Evolutionary conservation across 192 early-diverging fungal species (phyloP), one percentile per base, ranked within the genome.

Genomic region (Paraglomus brasilianum): DNA sequence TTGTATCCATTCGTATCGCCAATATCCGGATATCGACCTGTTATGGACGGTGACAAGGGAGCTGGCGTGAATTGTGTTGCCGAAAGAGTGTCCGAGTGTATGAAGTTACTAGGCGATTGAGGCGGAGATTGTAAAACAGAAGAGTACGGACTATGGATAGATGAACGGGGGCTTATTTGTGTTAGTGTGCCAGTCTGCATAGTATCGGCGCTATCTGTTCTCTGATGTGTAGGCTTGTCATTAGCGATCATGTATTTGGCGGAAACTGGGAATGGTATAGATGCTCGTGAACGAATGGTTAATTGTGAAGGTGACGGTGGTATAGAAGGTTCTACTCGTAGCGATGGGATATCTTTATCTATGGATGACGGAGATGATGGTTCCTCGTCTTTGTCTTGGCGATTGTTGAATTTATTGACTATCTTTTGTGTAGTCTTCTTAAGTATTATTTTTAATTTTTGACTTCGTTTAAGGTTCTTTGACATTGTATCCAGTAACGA

Each of bases 131-230:
- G 13, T 63, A 22, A 44, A 21, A 21, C 17, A 19, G 44, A n/a
- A 47, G 15, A 48, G 48, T 30, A 49, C 24, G 60, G 7, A 64
- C 48, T 64, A 30, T 64, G 42, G 13, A 46, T 13, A 47, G 62
- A 64, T 47, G 62, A 64, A 2, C 44, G 9, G 15, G 21, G 44
- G 36, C 11, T 64, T 1, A 22, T 64, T 10, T 5, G 62, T 21
- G 21, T 13, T 21, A 61, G 14, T 17, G 62, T 30, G 22, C 45
- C 7, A 15, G 43, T 64, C 15, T 64, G 10, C 30, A 44, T 48
- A n/a, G 62, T 64, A 8, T 64, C 62, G 4, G 46, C 46, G 21
- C 62, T 64, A 48, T 64, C 39, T 8, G 62, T n/a, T 48, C 62
- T 45, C 14, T 48, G n/a, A 64, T 21, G 21, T 48, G 24, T 30